Evolutionary conservation across 2,329 filamentous ascomycete genomes (phyloP).

Genomic region (Aspergillus felis): DNA sequence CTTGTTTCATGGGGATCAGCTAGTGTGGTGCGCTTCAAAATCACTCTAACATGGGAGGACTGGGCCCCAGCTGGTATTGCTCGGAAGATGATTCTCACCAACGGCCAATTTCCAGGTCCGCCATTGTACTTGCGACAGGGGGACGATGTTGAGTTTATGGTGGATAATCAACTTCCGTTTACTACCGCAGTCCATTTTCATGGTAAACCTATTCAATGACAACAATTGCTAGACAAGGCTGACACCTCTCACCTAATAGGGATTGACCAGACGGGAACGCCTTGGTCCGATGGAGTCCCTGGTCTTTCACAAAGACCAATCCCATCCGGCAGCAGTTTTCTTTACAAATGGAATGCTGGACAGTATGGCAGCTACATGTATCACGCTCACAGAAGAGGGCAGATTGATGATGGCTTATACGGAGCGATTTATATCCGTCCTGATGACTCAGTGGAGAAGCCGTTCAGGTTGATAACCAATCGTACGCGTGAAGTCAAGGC

Average conservation of each 20-base stretch:
- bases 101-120: constrained; percentile 27
- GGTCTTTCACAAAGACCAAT: constrained; percentile 53
- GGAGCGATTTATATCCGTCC: constrained; percentile 52
- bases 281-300: constrained; percentile 57
- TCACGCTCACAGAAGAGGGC: constrained; percentile 52
- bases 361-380: constrained; percentile 59
- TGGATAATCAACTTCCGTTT: constrained; percentile 23
- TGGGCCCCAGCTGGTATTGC: constrained; percentile 24
- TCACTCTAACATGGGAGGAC: constrained; percentile 31
- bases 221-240: neutral
- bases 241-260: constrained; percentile 8
- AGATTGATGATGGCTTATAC: constrained; percentile 57
- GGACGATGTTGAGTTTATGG: constrained; percentile 25
- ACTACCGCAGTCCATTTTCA: constrained; percentile 28
- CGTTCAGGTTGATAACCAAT: constrained; percentile 48
- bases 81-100: constrained; percentile 25
- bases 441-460: constrained; percentile 34
- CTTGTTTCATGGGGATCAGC: constrained; percentile 3
- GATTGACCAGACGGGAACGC: constrained; percentile 48
- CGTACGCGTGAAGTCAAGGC: constrained; percentile 33
- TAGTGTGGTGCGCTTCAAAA: constrained; percentile 21
- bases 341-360: constrained; percentile 51
- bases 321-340: constrained; percentile 45
- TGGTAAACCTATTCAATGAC: constrained; percentile 15
- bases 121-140: constrained; percentile 22